phyloP scores from a whole-genome alignment of 2,329 filamentous ascomycete genomes.

The Trichoderma sp. region DNA sequence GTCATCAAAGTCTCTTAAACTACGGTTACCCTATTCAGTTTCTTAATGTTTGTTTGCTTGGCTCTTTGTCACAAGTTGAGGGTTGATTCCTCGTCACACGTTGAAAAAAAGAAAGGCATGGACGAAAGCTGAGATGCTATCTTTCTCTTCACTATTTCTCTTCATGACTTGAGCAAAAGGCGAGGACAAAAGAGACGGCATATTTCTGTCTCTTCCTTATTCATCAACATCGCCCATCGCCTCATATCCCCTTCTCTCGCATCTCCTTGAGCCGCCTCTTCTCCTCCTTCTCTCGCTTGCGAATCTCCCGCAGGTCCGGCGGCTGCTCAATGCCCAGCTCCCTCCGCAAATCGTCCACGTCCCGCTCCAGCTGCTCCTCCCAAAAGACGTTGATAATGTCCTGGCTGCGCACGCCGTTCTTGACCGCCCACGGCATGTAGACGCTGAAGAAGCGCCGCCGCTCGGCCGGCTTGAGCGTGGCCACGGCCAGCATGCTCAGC shows the following conservation, averaged over 20 bases:
- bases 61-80: background rate
- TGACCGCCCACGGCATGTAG: slow-evolving; percentile 88
- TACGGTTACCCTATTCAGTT: background rate
- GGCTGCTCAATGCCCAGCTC: slow-evolving; percentile 85
- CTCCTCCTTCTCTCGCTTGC: slow-evolving; percentile 69
- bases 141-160: too few relatives aligned
- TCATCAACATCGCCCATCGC: background rate
- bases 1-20: background rate
- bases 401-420: slow-evolving; percentile 74
- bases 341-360: slow-evolving; percentile 73
- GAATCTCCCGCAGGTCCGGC: slow-evolving; percentile 78
- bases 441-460: slow-evolving; percentile 70
- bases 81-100: too few relatives aligned
- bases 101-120: too few relatives aligned
- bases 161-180: too few relatives aligned
- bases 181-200: too few relatives aligned
- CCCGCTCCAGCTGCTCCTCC: slow-evolving; percentile 88
- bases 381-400: slow-evolving; percentile 96
- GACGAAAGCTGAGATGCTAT: too few relatives aligned
- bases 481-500: slow-evolving; percentile 79
- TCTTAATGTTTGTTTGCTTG: background rate
- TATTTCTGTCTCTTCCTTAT: background rate
- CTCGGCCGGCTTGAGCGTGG: slow-evolving; percentile 82
- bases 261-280: slow-evolving; percentile 63
- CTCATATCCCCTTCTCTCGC: slow-evolving; percentile 34